Conservation (phyloP, 2,329 filamentous ascomycete genomes). For the Corniculantispora saksenae region DNA sequence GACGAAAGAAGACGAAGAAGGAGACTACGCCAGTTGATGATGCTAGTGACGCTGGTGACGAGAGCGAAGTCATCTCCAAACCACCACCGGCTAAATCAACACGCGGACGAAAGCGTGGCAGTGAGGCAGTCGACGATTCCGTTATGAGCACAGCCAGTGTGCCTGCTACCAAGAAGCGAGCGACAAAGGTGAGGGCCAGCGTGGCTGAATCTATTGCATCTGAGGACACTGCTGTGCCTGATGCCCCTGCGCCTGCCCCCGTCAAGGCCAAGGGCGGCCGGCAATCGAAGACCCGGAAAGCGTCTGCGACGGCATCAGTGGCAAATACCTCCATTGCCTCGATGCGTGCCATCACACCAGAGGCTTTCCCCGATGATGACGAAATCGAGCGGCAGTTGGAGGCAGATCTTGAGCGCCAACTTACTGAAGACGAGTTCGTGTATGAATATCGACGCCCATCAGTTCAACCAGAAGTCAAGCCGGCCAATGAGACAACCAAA, state of each 20-base stretch:
- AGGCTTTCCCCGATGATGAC: constrained; percentile 56
- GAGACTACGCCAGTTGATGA: constrained; percentile 45
- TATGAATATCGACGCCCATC: constrained; percentile 40
- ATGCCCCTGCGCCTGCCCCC: constrained; percentile 32
- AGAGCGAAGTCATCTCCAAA: constrained; percentile 25
- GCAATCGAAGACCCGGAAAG: constrained; percentile 45
- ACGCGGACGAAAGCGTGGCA: constrained; percentile 64
- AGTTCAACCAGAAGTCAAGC: constrained; percentile 31
- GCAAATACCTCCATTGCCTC: constrained; percentile 53
- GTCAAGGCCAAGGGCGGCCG: constrained; percentile 36
- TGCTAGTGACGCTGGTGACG: constrained; percentile 32
- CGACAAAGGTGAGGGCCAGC: constrained; percentile 52
- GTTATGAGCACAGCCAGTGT: constrained; percentile 44
- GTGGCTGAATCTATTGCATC: constrained; percentile 40
- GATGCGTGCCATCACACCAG: constrained; percentile 35
- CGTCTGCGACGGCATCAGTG: constrained; percentile 53
- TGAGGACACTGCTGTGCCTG: constrained; percentile 44
- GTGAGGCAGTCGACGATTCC: constrained; percentile 58
- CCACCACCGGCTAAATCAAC: constrained; percentile 42
- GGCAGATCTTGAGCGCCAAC: constrained; percentile 60
- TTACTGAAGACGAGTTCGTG: constrained; percentile 56
- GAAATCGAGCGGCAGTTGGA: constrained; percentile 68
- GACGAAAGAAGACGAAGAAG: constrained; percentile 48
- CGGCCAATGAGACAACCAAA: constrained; percentile 24
- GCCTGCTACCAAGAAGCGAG: constrained; percentile 61